Evolutionary conservation across 306 rosid species (phyloP).

Genomic region (Corylus heterophylla): DNA sequence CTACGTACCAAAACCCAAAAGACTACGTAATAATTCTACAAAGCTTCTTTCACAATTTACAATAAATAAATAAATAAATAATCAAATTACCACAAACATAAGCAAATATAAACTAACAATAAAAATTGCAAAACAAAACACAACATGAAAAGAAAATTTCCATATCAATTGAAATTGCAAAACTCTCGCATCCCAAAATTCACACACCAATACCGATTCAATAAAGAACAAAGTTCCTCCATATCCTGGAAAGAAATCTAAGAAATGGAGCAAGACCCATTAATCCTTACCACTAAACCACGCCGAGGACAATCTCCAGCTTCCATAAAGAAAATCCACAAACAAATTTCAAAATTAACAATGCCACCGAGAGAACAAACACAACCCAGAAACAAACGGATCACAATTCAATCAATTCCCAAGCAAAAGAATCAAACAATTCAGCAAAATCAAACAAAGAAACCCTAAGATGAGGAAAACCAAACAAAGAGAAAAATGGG

Average conservation of each 20-base stretch:
- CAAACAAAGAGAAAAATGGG: not conserved
- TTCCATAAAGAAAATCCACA: constrained; percentile 40
- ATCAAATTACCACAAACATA: not conserved
- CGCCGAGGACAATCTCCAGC: constrained; percentile 45
- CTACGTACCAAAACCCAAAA: not conserved
- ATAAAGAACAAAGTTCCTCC: not conserved
- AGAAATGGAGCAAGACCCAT: not conserved
- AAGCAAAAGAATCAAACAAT: not conserved
- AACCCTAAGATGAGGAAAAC: not conserved
- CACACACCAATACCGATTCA: not conserved
- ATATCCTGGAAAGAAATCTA: constrained; percentile 2
- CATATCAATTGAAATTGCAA: not conserved
- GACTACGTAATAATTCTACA: not conserved
- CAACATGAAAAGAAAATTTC: not conserved
- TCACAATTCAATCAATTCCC: constrained; percentile 30
- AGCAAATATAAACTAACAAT: not conserved
- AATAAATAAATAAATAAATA: not conserved
- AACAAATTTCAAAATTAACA: not conserved
- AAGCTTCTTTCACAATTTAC: not conserved
- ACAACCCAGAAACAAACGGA: constrained; percentile 22
- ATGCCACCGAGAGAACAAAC: constrained; percentile 16
- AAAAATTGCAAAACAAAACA: not conserved
- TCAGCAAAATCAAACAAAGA: not conserved
- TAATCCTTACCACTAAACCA: constrained; percentile 51
- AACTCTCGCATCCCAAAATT: not conserved